phyloP scores from a whole-genome alignment of 176 grass and related monocot genomes.

The Musa schizocarpa region DNA sequence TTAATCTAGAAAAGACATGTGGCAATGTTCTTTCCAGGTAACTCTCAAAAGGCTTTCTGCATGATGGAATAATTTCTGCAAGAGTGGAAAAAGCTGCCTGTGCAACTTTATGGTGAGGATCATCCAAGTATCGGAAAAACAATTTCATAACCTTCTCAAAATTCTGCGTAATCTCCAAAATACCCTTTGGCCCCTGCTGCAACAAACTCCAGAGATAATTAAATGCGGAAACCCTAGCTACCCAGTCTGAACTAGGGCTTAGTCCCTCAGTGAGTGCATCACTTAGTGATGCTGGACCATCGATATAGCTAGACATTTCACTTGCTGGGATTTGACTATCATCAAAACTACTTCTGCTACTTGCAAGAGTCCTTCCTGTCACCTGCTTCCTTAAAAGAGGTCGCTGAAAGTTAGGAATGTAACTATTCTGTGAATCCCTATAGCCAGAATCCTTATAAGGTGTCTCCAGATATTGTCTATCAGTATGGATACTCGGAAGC shows the following conservation, averaged over 20 bases:
- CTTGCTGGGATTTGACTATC: slow-evolving; percentile 46
- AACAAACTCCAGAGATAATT: slow-evolving; percentile 81
- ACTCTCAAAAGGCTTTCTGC: slow-evolving; percentile 81
- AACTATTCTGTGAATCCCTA: slow-evolving; percentile 60
- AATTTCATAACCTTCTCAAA: slow-evolving; percentile 99
- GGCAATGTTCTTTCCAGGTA: slow-evolving; percentile 88
- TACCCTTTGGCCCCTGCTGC: slow-evolving; percentile 75
- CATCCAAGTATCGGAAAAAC: slow-evolving; percentile 91
- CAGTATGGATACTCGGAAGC: slow-evolving; percentile 50
- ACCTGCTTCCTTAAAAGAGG: slow-evolving; percentile 95
- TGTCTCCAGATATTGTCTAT: slow-evolving; percentile 63
- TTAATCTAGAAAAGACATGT: slow-evolving; percentile 78
- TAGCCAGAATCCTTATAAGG: slow-evolving; percentile 50
- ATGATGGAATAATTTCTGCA: slow-evolving; percentile 91
- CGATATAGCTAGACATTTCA: slow-evolving; percentile 70
- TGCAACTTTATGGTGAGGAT: slow-evolving; percentile 98
- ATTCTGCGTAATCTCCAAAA: slow-evolving; percentile 84
- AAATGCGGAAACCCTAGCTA: slow-evolving; percentile 77
- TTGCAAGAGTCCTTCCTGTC: slow-evolving; percentile 61
- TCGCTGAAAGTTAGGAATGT: slow-evolving; percentile 92
- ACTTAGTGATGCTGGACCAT: slow-evolving; percentile 56
- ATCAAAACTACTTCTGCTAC: slow-evolving; percentile 59
- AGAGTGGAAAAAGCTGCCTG: slow-evolving; percentile 78
- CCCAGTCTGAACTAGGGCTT: slow-evolving; percentile 91
- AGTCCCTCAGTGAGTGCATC: slow-evolving; percentile 88